These are phyloP conservation scores for Mallotus japonicus DNA, from an alignment of 441 rosid species.

Conservation along the genomic window DNA sequence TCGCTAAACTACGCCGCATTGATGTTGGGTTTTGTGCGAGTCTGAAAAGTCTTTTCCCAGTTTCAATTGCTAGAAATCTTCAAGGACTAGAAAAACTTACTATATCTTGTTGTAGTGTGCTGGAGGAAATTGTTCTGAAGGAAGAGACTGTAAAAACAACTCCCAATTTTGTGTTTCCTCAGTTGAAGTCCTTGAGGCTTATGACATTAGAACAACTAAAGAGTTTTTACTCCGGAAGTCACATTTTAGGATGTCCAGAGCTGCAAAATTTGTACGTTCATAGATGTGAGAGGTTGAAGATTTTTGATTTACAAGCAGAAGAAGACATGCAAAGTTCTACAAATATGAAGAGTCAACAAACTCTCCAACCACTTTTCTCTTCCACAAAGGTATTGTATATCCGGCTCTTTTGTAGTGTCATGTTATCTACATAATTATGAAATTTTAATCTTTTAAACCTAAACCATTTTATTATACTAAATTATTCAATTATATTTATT, in stretches of 20 bases:
- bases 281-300: background rate
- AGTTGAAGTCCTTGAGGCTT: no score
- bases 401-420: background rate
- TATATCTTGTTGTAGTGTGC: background rate
- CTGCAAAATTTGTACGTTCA: background rate
- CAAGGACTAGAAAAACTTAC: slow-evolving; percentile 5
- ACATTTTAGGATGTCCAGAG: background rate
- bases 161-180: slow-evolving; percentile 5
- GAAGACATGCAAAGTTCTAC: background rate
- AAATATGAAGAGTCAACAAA: no score
- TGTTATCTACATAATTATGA: no score
- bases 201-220: background rate
- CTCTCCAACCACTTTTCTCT: no score
- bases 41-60: slow-evolving; percentile 25
- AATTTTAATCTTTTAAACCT: no score
- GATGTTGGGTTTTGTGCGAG: slow-evolving; percentile 12
- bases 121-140: slow-evolving; percentile 23
- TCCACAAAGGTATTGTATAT: background rate
- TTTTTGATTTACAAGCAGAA: background rate
- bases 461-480: no score
- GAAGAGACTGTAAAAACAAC: background rate
- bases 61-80: slow-evolving; percentile 22
- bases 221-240: slow-evolving; percentile 3
- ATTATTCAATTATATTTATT: no score
- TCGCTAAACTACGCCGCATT: no score